These are phyloP conservation scores for Rutstroemia sp. DNA, from an alignment of 2,329 filamentous ascomycete species.

Conservation along the genomic window DNA sequence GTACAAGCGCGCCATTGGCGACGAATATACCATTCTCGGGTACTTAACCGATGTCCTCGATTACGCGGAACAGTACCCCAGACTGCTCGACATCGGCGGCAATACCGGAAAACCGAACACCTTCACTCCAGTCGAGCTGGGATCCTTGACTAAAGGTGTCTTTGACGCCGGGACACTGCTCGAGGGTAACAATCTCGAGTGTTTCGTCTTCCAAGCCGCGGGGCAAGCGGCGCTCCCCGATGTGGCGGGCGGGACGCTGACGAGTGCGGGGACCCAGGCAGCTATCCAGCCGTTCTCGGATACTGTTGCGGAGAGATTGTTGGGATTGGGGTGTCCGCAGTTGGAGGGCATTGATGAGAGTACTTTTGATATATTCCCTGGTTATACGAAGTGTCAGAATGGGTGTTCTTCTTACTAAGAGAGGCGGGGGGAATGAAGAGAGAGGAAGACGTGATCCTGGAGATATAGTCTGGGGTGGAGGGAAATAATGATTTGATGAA, in stretches of 20 bases:
- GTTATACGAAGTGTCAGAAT: conserved; percentile 1
- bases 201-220: conserved; percentile 36
- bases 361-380: neutral
- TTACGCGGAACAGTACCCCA: conserved; percentile 34
- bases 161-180: conserved; percentile 36
- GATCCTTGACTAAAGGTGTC: conserved; percentile 37
- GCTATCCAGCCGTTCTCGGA: neutral
- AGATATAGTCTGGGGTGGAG: too few species aligned
- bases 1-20: conserved; percentile 16
- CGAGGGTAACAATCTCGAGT: conserved; percentile 41
- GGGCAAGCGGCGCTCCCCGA: conserved; percentile 35
- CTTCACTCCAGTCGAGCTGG: conserved; percentile 40
- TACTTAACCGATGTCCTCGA: conserved; percentile 35
- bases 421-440: too few species aligned
- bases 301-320: neutral
- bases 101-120: conserved; percentile 45
- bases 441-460: too few species aligned
- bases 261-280: neutral
- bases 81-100: conserved; percentile 42
- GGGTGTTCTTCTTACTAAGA: neutral
- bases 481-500: too few species aligned
- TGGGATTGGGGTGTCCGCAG: conserved; percentile 10
- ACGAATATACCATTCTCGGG: conserved; percentile 33
- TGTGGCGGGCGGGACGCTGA: conserved; percentile 22
- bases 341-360: neutral